Base-by-base conservation (phyloP, 495 filamentous ascomycete genomes). In the Aspergillus asperescens region DNA sequence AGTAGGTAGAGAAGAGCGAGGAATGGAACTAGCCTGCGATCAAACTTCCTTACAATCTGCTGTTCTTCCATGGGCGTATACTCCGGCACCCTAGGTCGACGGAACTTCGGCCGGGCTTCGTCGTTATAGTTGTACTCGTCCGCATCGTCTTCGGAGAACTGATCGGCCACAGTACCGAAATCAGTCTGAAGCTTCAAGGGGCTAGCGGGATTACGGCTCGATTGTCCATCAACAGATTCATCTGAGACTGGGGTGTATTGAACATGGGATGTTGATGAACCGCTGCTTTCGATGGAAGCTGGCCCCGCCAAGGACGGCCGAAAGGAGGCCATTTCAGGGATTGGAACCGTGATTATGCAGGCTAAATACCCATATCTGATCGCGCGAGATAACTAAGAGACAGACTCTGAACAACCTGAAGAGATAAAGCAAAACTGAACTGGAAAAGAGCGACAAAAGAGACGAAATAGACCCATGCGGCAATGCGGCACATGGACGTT, bases 1-100 rank as follows among this genome's bases (percentile, higher is more conserved):
- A 96, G 74, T 73, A 92, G 77, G 62, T 95, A 96, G 19, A 95
- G 72, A 27, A 89, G 58, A 2, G 89, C 88, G 41, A 95, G 71
- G 63, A 94, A 94, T 4, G 87, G 64, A 15, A 95, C 88, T 53
- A 96, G 72, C 46, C 75, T 79, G 50, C 78, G 71, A 65, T 96
- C 90, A 56, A 95, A 81, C 59, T 82, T 87, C 60, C 73, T 78
- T 38, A 90, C 73, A 10, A 96, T 84, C 9, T 75, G 75, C 29
- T 65, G 68, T 62, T 95, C 90, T 62, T 95, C 88, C 28, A 89
- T 82, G 0, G 71, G 68, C 3, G 88, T 92, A 62, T 88, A 95
- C 39, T 63, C 44, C 35, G 59, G 35, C 38, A 52, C 24, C 52
- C 48, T 48, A 10, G 27, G 50, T 13, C 55, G 52, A 23, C 41